These are phyloP conservation scores for Aureobasidium subglaciale DNA, from an alignment of 2,329 filamentous ascomycete genomes.

Conservation along the genomic window DNA sequence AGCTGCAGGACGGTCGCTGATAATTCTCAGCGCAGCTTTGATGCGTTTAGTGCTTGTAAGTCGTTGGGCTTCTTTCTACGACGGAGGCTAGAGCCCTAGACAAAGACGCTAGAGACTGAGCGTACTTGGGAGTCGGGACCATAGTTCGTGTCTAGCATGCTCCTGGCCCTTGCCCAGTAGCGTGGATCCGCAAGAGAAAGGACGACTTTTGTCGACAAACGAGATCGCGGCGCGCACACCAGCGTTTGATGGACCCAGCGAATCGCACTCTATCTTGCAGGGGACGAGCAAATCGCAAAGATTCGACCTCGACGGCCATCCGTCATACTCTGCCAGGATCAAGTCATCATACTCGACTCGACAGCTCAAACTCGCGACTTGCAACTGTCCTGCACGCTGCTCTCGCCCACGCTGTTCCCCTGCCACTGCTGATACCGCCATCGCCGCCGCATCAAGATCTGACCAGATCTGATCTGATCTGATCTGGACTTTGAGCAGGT, in stretches of 20 bases:
- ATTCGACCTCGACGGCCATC: slow-evolving; percentile 2
- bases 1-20: slow-evolving; percentile 12
- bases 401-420: slow-evolving; percentile 5
- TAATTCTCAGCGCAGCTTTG: not conserved
- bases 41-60: not conserved
- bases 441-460: not conserved
- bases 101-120: slow-evolving; percentile 1
- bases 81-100: slow-evolving; percentile 7
- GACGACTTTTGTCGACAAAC: slow-evolving; percentile 6
- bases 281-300: slow-evolving; percentile 3
- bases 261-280: slow-evolving; percentile 13
- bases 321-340: not conserved
- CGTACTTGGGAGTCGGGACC: slow-evolving; percentile 12
- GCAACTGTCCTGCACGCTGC: not conserved
- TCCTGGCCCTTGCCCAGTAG: slow-evolving; percentile 8
- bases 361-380: not conserved
- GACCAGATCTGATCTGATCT: slow-evolving; percentile 7
- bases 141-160: not conserved
- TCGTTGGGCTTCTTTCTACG: not conserved
- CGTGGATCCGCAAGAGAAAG: slow-evolving; percentile 2
- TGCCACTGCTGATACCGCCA: not conserved
- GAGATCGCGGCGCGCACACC: slow-evolving; percentile 10
- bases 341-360: not conserved
- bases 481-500: too few relatives aligned
- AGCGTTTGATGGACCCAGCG: slow-evolving; percentile 12